Evolutionary conservation across 805 yeast genomes (phyloP).

Genomic region (Barnettozyma californica): DNA sequence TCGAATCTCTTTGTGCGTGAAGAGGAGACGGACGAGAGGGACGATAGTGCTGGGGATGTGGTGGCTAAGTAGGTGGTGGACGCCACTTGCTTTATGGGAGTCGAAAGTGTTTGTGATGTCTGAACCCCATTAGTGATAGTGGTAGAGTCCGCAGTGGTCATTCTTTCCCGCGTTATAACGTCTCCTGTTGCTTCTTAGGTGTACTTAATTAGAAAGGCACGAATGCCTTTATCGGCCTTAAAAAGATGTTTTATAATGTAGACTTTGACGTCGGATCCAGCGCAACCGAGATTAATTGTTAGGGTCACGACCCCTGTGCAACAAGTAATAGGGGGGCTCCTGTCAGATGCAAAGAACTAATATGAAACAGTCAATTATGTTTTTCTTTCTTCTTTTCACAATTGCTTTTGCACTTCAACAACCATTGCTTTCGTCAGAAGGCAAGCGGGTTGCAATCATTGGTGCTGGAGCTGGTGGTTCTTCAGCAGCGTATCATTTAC

Average conservation of each 20-base stretch:
- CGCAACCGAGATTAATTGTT: no score
- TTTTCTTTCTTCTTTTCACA: neutral
- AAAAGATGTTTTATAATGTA: no score
- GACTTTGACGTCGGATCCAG: no score
- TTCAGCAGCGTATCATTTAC: slow-evolving; percentile 40
- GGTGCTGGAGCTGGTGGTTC: slow-evolving; percentile 53
- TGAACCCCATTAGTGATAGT: neutral
- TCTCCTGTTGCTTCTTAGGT: neutral
- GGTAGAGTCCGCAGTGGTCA: neutral
- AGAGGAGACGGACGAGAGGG: slow-evolving; percentile 7
- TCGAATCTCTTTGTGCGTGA: slow-evolving; percentile 8
- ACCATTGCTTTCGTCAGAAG: neutral
- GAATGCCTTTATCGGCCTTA: neutral
- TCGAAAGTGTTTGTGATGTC: neutral
- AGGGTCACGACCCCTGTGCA: no score
- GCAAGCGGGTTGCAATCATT: slow-evolving; percentile 33
- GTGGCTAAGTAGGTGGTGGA: neutral
- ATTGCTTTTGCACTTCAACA: neutral
- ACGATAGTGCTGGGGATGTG: slow-evolving; percentile 6
- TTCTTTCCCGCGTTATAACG: neutral
- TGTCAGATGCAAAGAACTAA: no score
- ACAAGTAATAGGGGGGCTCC: no score
- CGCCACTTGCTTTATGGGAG: slow-evolving; percentile 3
- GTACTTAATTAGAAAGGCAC: neutral
- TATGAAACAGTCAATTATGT: no score